Percentiles rank a stretch among this genome's conserved stretches.
These are phyloP conservation scores for Nicotiana attenuata DNA, from an alignment of 257 asterid species.

Conservation along the genomic window DNA sequence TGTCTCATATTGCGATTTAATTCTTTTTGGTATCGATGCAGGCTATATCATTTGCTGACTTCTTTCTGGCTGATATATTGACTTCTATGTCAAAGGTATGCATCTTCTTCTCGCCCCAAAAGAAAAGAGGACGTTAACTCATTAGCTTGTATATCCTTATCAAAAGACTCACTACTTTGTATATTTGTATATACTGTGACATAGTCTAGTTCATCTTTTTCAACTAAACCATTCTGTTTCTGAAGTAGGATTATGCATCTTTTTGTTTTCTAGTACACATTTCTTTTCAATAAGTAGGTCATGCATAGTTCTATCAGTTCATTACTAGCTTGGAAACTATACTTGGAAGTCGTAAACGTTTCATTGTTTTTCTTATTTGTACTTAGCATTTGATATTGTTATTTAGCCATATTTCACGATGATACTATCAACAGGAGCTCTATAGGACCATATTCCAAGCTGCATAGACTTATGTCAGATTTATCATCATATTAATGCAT, in stretches of 20 bases:
- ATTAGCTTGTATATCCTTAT: neutral
- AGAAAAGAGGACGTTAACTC: neutral
- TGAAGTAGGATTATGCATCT: conserved; percentile 2
- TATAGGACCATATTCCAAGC: neutral
- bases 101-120: conserved; percentile 6
- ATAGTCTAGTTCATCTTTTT: conserved; percentile 6
- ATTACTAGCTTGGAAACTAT: neutral
- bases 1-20: neutral
- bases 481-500: conserved; percentile 12
- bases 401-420: conserved; percentile 1
- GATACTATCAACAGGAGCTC: neutral
- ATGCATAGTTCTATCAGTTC: neutral
- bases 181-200: conserved; percentile 13
- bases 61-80: conserved; percentile 91
- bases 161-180: neutral
- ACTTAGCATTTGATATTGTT: neutral
- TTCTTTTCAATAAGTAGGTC: neutral
- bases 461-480: conserved; percentile 1
- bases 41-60: conserved; percentile 95
- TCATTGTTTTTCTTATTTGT: neutral
- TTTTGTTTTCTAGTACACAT: neutral
- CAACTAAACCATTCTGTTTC: neutral
- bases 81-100: conserved; percentile 99
- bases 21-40: conserved; percentile 23
- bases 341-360: neutral